Evolutionary conservation across 768 basidiomycete species (phyloP).

Genomic region (Hygrophorus russula): DNA sequence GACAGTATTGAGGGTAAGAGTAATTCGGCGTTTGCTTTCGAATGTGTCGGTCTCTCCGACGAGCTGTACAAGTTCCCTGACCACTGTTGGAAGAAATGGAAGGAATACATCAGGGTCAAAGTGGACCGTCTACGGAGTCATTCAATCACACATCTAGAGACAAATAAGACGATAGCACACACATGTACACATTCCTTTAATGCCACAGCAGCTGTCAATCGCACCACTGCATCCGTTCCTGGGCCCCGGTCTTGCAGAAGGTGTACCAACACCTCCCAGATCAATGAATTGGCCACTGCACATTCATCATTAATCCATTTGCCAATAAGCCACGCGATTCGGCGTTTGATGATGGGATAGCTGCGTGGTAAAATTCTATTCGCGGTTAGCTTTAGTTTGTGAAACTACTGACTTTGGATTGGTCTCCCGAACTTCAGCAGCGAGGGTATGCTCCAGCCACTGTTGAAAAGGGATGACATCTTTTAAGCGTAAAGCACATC

Average conservation of each 20-base stretch:
- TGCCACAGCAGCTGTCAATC: constrained; percentile 73
- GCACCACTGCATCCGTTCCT: constrained; percentile 76
- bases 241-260: constrained; percentile 58
- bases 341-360: constrained; percentile 86
- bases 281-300: constrained; percentile 40
- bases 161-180: constrained; percentile 19
- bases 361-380: constrained; percentile 25
- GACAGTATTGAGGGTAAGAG: constrained; percentile 54
- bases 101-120: constrained; percentile 55
- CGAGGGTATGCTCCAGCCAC: constrained; percentile 56
- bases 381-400: not conserved
- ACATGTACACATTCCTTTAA: constrained; percentile 81
- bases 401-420: constrained; percentile 41
- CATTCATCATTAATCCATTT: constrained; percentile 74
- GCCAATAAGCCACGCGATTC: constrained; percentile 91
- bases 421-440: constrained; percentile 44
- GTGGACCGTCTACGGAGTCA: constrained; percentile 37
- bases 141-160: not conserved
- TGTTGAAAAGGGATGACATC: constrained; percentile 54
- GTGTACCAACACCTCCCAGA: constrained; percentile 78
- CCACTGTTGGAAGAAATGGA: constrained; percentile 52
- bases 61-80: constrained; percentile 59
- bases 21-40: constrained; percentile 71
- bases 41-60: constrained; percentile 63
- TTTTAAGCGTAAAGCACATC: constrained; percentile 56